Evolutionary conservation across 2,329 filamentous ascomycete genomes (phyloP), one percentile per base, ranked within the genome.

Genomic region (Pseudopithomyces maydicus): DNA sequence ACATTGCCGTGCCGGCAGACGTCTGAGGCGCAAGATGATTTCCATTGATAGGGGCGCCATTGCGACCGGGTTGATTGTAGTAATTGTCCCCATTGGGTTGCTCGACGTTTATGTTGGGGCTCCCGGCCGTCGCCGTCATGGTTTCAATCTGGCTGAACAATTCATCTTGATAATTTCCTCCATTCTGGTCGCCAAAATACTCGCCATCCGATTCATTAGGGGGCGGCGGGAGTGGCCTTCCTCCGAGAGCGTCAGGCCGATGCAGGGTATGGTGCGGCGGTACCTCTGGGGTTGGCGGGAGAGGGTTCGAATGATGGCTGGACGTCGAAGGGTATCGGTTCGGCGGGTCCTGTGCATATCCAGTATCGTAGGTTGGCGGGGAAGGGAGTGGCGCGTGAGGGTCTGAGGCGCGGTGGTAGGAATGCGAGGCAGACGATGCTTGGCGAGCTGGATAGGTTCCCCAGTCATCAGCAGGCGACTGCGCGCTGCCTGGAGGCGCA

Each of bases 181-280:
- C 71, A 50, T 73, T 74, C 23, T 71, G 66, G 23, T 64, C 65
- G 39, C 75, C 71, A 66, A 78, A 77, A 15, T 77, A 75, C 39
- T 78, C 73, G 54, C 67, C 64, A 45, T 81, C 79, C 2, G 77
- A 77, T 29, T 82, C 82, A 38, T 77, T 66, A 1, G 84, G 84
- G 2, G 85, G 86, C n/a, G 87, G 76, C 33, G 86, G 85, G 22
- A 86, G 78, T 8, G 82, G 84, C 70, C 88, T 84, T 52, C 84
- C 81, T 20, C 79, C 82, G 7, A 82, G 66, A 0, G 84, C 85
- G 60, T 82, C 80, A 2, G 79, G 80, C 61, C 82, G 78, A 54
- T 81, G 78, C 15, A 82, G 82, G 1, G 79, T 80, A 36, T 65
- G 62, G 58, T 82, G 76, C 23, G 78, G 78, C n/a, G 83, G 81